Evolutionary conservation across 2,329 filamentous ascomycete genomes (phyloP), one percentile per base, ranked within the genome.

Genomic region (Dactylonectria macrodidyma): DNA sequence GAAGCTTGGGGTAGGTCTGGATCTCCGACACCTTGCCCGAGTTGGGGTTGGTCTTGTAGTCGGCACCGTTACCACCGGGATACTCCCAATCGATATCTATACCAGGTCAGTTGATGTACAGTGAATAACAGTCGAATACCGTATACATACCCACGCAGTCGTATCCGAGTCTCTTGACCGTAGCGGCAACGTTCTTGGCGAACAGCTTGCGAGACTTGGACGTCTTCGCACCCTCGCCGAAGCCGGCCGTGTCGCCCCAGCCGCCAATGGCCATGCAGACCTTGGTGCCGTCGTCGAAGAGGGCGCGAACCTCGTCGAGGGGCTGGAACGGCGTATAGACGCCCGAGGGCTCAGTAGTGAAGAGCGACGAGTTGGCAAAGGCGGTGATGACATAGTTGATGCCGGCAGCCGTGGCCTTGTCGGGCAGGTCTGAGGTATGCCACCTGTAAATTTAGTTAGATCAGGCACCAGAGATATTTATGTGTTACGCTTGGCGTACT

Each of bases 41-140:
- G 77, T 93, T 93, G 34, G 90, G 87, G 5, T 85, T 81, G 55
- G 84, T 73, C 73, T 89, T 92, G 83, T 93, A 93, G 79, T 93
- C 90, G 34, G 89, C 85, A 36, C 91, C 91, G 71, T 93, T 93
- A 44, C 91, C 91, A 16, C 86, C 87, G 1, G 82, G 80, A 57
- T 85, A 89, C 68, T 88, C 91, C 91, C 91, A 93, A 75, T 93
- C 91, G 48, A 93, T 84, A 68, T 93, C 91, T 78, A 12, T 24
- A 41, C 8, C 9, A 5, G 44, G 8, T n/a, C 36, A 34, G 8
- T 34, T 34, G 58, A 14, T 3, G 22, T 9, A 16, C 44, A 16
- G 8, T n/a, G 7, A n/a, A 33, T 30, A 47, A 0, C 1, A 11
- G 5, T 1, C 7, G 3, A 11, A 16, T 19, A 9, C 24, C 1